Evolutionary conservation across 805 yeast species (phyloP), one percentile per base, ranked within the genome.

Genomic region (Nakazawaea wickerhamii): DNA sequence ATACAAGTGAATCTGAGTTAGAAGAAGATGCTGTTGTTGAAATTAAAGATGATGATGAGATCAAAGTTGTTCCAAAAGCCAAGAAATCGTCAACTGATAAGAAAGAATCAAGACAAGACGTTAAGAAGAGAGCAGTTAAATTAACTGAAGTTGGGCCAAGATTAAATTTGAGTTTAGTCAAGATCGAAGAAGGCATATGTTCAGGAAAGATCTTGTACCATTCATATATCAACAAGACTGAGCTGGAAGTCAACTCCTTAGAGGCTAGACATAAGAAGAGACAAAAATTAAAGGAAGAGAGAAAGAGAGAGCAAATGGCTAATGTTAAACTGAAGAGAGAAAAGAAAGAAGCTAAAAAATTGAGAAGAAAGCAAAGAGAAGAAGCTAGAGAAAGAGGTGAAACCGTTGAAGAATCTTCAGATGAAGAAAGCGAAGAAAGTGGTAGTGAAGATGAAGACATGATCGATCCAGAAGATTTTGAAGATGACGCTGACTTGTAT

Each of bases 91-190:
- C 50, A 11, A 49, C 47, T 15, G 51, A 47, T 20, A 48, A 48
- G n/a, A 46, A 32, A 17, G 43, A 46, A 5, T 46, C 42, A 13
- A 50, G 49, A 26, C 42, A 27, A 15, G 48, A 52, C n/a, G 52
- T 59, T 28, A 63, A 75, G 40, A 89, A 88, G 63, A 78, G 85
- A 55, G 98, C 99, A 1, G 86, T 93, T 52, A 90, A 88, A 59
- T 70, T 93, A 39, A 86, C 91, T 1, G 99, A 93, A 61, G 67
- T 91, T 38, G 99, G 99, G 0, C 99, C 99, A 28, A 74, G 99
- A 50, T 64, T 93, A 61, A 78, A 76, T 51, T 67, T 93, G 61
- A 69, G 79, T 40, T 67, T 93, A 45, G 67, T 83, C 38, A 93
- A 93, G 65, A 86, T 93, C 41, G 97, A 91, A 63, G 98, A 91